Evolutionary conservation across 78 protist genomes (phyloP).

Genomic region (Polysphondylium violaceum): DNA sequence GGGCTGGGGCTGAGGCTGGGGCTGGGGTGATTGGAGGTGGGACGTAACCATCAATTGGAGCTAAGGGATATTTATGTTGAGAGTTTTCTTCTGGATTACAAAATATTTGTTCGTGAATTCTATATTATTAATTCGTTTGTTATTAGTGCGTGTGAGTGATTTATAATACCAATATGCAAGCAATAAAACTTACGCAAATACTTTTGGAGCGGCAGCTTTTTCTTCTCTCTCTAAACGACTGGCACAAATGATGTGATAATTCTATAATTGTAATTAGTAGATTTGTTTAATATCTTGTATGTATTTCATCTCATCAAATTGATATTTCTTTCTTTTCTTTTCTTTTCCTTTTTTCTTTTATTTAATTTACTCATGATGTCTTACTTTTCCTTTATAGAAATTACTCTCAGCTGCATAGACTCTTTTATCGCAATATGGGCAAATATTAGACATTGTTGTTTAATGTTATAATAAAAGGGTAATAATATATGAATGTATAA

Average conservation of each 20-base stretch:
- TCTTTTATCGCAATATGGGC: constrained; percentile 58
- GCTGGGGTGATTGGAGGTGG: background rate
- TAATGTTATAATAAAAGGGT: too few relatives aligned
- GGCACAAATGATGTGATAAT: constrained; percentile 52
- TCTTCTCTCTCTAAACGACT: constrained; percentile 35
- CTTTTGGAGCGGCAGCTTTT: constrained; percentile 42
- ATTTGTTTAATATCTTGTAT: background rate
- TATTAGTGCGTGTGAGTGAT: background rate
- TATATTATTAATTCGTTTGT: background rate
- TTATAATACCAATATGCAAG: too few relatives aligned
- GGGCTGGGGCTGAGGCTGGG: background rate
- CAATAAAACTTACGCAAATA: constrained; percentile 39
- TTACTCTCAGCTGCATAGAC: constrained; percentile 36
- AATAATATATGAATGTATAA: too few relatives aligned
- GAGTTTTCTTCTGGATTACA: constrained; percentile 52
- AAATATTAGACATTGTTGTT: constrained; percentile 7
- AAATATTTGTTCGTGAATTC: constrained; percentile 59
- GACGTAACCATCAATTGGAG: constrained; percentile 18
- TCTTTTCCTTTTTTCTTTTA: too few relatives aligned
- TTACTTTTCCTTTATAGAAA: constrained; percentile 19
- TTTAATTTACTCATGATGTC: background rate
- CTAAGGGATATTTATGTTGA: constrained; percentile 49
- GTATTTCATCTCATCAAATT: background rate
- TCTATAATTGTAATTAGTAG: background rate
- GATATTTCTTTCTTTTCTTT: too few relatives aligned